Conservation (phyloP, 495 filamentous ascomycete species). For the Rostrohypoxylon terebratum region DNA sequence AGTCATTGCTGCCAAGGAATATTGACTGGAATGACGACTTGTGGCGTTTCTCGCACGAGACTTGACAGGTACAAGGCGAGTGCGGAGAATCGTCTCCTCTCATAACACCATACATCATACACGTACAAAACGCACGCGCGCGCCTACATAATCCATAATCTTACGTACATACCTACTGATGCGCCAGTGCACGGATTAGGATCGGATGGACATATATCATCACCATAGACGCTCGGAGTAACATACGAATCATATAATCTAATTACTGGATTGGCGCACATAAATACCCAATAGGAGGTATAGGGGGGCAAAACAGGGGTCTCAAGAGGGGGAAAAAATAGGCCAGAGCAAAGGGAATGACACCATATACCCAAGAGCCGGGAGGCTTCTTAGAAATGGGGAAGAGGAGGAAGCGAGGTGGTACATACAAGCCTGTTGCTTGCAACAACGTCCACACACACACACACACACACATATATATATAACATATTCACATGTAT, state of each 20-base stretch:
- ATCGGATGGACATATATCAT: not conserved
- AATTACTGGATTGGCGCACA: not conserved
- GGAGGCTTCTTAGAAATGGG: not conserved
- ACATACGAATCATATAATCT: not conserved
- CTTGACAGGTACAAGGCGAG: not conserved
- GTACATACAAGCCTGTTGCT: conserved; percentile 14
- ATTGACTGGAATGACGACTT: not conserved
- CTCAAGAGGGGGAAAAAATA: not conserved
- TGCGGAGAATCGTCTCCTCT: not conserved
- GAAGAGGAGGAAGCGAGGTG: not conserved
- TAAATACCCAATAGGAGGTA: not conserved
- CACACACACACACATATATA: not conserved
- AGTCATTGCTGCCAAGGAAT: not conserved
- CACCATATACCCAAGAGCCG: not conserved
- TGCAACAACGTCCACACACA: not conserved
- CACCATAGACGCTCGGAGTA: not conserved
- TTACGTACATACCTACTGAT: not conserved
- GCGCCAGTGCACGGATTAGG: not conserved
- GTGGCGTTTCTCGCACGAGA: conserved; percentile 3
- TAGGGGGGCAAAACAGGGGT: not conserved
- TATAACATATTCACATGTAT: not conserved
- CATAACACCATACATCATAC: conserved; percentile 15
- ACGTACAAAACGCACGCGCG: conserved; percentile 1
- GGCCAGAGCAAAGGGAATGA: not conserved
- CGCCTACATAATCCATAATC: not conserved